These are phyloP conservation scores for Neofusicoccum kwambonambiense DNA, from an alignment of 2,329 filamentous ascomycete species.

Conservation along the genomic window DNA sequence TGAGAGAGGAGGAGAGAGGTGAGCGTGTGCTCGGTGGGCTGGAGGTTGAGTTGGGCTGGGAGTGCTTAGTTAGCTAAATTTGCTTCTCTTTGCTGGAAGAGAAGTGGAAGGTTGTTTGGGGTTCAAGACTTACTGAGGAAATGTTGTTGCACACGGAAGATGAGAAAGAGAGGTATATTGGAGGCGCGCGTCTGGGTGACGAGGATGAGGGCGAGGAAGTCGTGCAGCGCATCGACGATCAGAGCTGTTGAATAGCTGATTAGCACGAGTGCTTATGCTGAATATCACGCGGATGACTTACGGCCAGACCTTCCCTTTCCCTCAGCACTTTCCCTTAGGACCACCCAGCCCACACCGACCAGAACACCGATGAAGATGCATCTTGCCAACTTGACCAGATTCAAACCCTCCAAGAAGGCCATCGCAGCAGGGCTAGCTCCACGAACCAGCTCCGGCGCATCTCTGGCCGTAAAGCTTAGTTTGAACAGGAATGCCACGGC, in stretches of 20 bases:
- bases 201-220: conserved; percentile 73
- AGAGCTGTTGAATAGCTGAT: background rate
- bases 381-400: conserved; percentile 36
- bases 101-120: background rate
- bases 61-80: background rate
- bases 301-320: conserved; percentile 3
- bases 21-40: conserved; percentile 59
- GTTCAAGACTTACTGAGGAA: conserved; percentile 41
- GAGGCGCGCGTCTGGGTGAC: conserved; percentile 82
- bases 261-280: too few relatives aligned
- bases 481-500: conserved; percentile 77
- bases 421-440: conserved; percentile 44
- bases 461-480: conserved; percentile 79
- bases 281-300: background rate
- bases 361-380: conserved; percentile 32
- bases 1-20: conserved; percentile 76
- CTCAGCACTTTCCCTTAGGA: conserved; percentile 15
- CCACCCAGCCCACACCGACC: conserved; percentile 24
- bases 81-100: background rate
- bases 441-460: conserved; percentile 73
- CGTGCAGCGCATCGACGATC: conserved; percentile 45
- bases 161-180: conserved; percentile 80
- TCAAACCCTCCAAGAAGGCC: conserved; percentile 44
- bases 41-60: conserved; percentile 45
- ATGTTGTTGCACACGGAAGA: conserved; percentile 66